Conservation (phyloP, 2,329 filamentous ascomycete species). For the Fusarium nurragi region DNA sequence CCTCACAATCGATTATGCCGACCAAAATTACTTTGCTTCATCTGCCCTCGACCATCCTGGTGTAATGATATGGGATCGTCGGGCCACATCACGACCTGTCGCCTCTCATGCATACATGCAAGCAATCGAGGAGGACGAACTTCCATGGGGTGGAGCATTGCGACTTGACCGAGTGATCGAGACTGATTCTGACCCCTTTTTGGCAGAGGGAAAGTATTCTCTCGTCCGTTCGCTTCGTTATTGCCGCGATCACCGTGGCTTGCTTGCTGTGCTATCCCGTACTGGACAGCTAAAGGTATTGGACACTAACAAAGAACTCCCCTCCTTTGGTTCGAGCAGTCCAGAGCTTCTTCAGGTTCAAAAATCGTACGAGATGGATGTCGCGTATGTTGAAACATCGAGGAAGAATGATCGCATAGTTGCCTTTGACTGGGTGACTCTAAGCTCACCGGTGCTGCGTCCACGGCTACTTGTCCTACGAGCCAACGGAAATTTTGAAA, state of each 20-base stretch:
- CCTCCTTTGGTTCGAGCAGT: slow-evolving; percentile 56
- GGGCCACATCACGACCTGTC: slow-evolving; percentile 63
- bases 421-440: slow-evolving; percentile 74
- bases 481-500: slow-evolving; percentile 69
- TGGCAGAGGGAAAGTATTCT: slow-evolving; percentile 65
- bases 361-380: slow-evolving; percentile 70
- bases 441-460: slow-evolving; percentile 63
- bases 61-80: slow-evolving; percentile 81
- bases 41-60: slow-evolving; percentile 79
- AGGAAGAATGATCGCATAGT: slow-evolving; percentile 69
- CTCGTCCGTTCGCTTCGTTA: slow-evolving; percentile 71
- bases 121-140: slow-evolving; percentile 67
- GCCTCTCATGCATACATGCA: slow-evolving; percentile 65
- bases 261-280: slow-evolving; percentile 69
- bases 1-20: slow-evolving; percentile 79
- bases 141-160: slow-evolving; percentile 71
- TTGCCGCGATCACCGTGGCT: slow-evolving; percentile 68
- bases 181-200: slow-evolving; percentile 60
- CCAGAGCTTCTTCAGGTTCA: slow-evolving; percentile 69
- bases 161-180: slow-evolving; percentile 67
- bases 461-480: slow-evolving; percentile 69
- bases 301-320: slow-evolving; percentile 65
- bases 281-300: slow-evolving; percentile 71
- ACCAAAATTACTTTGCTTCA: slow-evolving; percentile 86
- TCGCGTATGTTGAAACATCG: slow-evolving; percentile 61